A percentile compares a stretch with the other conserved stretches of the same genome.
phyloP scores from a whole-genome alignment of 139 green algal species.

The Picochlorum sp. region DNA sequence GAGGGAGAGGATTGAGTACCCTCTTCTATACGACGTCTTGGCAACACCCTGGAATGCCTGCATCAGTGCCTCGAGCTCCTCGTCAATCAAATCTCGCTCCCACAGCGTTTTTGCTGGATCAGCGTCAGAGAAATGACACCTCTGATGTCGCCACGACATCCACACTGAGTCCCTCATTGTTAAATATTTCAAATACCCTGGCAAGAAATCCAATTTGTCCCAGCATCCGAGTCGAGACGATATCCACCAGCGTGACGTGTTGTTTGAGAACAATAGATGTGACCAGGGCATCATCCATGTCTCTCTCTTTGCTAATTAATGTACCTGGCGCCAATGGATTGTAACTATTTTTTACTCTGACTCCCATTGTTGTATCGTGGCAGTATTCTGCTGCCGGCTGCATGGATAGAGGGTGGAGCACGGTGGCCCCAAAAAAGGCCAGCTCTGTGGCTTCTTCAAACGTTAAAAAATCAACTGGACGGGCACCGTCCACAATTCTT shows the following conservation, averaged over 20 bases:
- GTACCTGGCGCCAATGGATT: constrained; percentile 79
- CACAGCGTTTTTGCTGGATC: constrained; percentile 66
- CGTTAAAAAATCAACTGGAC: constrained; percentile 79
- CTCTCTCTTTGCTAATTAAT: constrained; percentile 64
- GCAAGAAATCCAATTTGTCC: constrained; percentile 82
- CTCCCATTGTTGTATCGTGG: constrained; percentile 48
- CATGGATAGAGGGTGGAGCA: constrained; percentile 96
- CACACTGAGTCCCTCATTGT: constrained; percentile 72
- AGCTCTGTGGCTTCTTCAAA: constrained; percentile 98
- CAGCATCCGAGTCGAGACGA: constrained; percentile 74
- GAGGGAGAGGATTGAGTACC: constrained; percentile 81
- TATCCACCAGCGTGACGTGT: constrained; percentile 79
- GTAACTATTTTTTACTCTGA: constrained; percentile 98
- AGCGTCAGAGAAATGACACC: constrained; percentile 85
- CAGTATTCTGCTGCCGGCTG: constrained; percentile 65
- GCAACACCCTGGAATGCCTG: constrained; percentile 59
- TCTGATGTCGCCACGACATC: constrained; percentile 96
- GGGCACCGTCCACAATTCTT: constrained; percentile 63
- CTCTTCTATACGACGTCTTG: constrained; percentile 39
- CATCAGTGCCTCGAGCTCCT: constrained; percentile 70
- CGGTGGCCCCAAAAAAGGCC: constrained; percentile 92
- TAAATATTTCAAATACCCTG: constrained; percentile 82
- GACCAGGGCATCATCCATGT: constrained; percentile 73
- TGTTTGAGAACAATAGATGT: constrained; percentile 94
- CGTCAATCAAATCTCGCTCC: constrained; percentile 56